Evolutionary conservation across 2,329 filamentous ascomycete species (phyloP).

Genomic region (Botrytis elliptica): DNA sequence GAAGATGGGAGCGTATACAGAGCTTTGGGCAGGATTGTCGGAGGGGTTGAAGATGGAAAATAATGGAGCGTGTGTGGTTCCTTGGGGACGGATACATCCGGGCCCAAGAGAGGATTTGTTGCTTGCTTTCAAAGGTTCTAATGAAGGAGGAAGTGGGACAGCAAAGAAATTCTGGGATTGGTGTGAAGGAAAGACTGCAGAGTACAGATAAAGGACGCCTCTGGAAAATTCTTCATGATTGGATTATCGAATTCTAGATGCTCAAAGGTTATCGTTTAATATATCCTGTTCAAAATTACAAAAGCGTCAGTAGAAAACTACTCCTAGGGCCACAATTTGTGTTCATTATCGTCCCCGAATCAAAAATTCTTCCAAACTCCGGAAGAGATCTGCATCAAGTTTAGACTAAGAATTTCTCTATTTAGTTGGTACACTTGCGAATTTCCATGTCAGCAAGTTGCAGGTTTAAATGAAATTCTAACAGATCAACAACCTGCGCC

Average conservation of each 20-base stretch:
- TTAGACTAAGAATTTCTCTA: fast-evolving
- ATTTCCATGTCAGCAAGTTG: not conserved
- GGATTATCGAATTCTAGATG: not conserved
- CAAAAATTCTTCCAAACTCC: not conserved
- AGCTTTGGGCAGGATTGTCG: constrained; percentile 22
- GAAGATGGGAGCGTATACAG: constrained; percentile 23
- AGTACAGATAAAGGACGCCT: not conserved
- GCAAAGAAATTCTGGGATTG: constrained; percentile 31
- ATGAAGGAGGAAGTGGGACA: constrained; percentile 30
- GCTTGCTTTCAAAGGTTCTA: constrained; percentile 23
- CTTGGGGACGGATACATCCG: constrained; percentile 44
- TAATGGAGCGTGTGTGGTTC: constrained; percentile 28
- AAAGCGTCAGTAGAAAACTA: not conserved
- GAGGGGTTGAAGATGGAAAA: not conserved
- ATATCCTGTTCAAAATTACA: not conserved
- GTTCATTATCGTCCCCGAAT: not conserved
- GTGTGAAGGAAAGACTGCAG: constrained; percentile 28
- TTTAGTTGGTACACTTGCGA: not conserved
- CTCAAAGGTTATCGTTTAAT: fast-evolving
- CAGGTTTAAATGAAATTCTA: not conserved
- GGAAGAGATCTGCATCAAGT: not conserved
- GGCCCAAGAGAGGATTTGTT: constrained; percentile 27
- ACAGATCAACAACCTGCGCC: not conserved
- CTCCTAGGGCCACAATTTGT: fast-evolving
- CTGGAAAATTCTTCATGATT: not conserved